A percentile compares a stretch with the other conserved stretches of the same genome.
Evolutionary conservation across 257 asterid species (phyloP).

Genomic region (Oldenlandia corymbosa): DNA sequence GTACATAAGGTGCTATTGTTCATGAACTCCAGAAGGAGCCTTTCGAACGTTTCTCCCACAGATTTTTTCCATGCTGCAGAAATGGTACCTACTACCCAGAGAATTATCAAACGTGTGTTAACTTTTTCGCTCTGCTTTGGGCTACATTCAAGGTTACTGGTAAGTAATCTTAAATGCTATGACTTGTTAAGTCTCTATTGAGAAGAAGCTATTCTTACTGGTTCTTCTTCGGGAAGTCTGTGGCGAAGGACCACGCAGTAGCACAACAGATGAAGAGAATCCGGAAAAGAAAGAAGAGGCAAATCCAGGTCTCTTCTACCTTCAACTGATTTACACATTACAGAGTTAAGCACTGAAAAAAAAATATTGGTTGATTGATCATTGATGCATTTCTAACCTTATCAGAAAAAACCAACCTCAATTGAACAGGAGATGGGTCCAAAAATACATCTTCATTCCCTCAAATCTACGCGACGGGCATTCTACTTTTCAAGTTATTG

Average conservation of each 20-base stretch:
- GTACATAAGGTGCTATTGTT: constrained; percentile 7
- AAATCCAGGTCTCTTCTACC: constrained; percentile 13
- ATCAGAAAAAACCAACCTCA: neutral
- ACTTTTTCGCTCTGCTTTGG: constrained; percentile 18
- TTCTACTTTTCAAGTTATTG: constrained; percentile 9
- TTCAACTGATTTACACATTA: no score
- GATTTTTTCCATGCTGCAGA: neutral
- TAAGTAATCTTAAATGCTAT: constrained; percentile 6
- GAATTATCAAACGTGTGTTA: constrained; percentile 35
- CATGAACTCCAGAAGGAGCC: constrained; percentile 6
- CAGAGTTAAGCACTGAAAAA: no score
- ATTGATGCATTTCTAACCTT: neutral
- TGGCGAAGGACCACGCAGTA: neutral
- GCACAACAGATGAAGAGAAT: constrained; percentile 13
- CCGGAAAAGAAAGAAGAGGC: constrained; percentile 2
- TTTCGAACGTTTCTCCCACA: neutral
- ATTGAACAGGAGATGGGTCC: neutral
- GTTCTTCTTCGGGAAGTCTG: constrained; percentile 5
- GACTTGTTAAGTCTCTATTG: constrained; percentile 2
- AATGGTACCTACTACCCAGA: constrained; percentile 18
- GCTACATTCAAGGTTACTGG: constrained; percentile 12
- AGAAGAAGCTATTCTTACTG: constrained; percentile 3
- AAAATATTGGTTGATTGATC: no score
- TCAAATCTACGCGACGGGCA: constrained; percentile 14
- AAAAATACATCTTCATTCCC: constrained; percentile 12